A percentile compares a stretch with the other conserved stretches of the same genome.
Conservation (phyloP, 1,284 basidiomycete genomes). For the Bondarzewia mesenterica region DNA sequence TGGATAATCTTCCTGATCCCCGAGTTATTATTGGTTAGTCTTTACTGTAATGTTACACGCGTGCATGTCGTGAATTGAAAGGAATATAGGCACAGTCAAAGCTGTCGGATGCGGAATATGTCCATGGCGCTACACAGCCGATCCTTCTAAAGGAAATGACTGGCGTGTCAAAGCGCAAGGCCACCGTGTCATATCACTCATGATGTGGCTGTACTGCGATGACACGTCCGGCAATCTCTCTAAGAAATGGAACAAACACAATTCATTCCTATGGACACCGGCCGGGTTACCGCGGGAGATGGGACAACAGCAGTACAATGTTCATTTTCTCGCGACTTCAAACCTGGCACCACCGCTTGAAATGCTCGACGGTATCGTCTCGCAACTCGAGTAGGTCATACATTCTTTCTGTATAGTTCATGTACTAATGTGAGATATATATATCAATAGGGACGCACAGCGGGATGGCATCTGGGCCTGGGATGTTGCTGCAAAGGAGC, state of each 20-base stretch:
- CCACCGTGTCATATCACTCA: slow-evolving; percentile 16
- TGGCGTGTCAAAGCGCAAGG: slow-evolving; percentile 14
- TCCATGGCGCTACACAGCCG: background rate
- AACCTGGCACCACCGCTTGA: slow-evolving; percentile 31
- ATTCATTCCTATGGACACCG: slow-evolving; percentile 24
- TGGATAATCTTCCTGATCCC: background rate
- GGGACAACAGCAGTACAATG: slow-evolving; percentile 17
- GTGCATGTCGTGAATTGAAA: background rate
- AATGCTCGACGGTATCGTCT: slow-evolving; percentile 30
- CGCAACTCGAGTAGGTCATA: slow-evolving; percentile 18
- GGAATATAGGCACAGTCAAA: background rate
- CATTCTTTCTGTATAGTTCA: slow-evolving; percentile 1
- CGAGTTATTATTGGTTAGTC: background rate
- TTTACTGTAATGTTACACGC: background rate
- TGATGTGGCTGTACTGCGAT: slow-evolving; percentile 34
- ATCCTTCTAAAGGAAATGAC: slow-evolving; percentile 9
- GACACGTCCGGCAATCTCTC: slow-evolving; percentile 36
- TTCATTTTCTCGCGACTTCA: slow-evolving; percentile 30
- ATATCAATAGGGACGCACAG: slow-evolving; percentile 16
- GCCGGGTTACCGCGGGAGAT: slow-evolving; percentile 17
- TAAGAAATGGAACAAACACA: slow-evolving; percentile 36
- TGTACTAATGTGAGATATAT: background rate
- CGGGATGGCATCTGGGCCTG: slow-evolving; percentile 27
- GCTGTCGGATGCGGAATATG: background rate
- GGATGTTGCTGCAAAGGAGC: slow-evolving; percentile 21